A percentile compares a stretch with the other conserved stretches of the same genome.
phyloP scores from a whole-genome alignment of 371 early-diverging fungal species.

The Lichtheimia corymbifera region DNA sequence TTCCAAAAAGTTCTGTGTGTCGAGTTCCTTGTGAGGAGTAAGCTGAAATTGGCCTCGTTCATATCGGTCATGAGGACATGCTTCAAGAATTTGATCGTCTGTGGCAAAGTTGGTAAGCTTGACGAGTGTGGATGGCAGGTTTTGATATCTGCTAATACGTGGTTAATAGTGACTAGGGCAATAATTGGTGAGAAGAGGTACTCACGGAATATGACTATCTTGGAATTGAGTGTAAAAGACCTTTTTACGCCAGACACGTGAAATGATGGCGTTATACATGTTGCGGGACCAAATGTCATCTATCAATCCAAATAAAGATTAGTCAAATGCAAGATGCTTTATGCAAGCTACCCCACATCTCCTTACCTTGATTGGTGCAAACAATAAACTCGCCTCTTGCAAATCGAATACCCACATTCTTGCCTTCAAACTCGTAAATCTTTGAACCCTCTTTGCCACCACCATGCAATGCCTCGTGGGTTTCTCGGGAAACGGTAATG shows the following conservation, averaged over 20 bases:
- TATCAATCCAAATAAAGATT: constrained; percentile 7
- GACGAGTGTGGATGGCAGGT: constrained; percentile 34
- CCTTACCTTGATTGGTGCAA: constrained; percentile 44
- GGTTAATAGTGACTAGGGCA: not conserved
- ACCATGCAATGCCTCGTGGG: constrained; percentile 32
- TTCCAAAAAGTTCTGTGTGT: constrained; percentile 27
- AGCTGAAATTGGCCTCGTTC: constrained; percentile 15
- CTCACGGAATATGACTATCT: constrained; percentile 34
- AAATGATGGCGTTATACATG: constrained; percentile 45
- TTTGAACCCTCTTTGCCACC: constrained; percentile 12
- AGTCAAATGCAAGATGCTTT: not conserved
- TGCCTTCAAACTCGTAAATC: constrained; percentile 48
- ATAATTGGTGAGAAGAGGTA: not conserved
- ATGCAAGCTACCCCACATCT: not conserved
- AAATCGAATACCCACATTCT: constrained; percentile 48
- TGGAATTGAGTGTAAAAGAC: constrained; percentile 46
- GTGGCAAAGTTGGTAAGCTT: constrained; percentile 31
- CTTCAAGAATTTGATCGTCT: constrained; percentile 23
- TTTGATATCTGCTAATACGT: constrained; percentile 20
- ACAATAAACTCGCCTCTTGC: constrained; percentile 48
- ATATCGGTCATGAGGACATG: constrained; percentile 19
- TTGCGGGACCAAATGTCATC: constrained; percentile 50
- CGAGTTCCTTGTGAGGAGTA: constrained; percentile 10
- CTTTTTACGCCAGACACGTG: constrained; percentile 36
- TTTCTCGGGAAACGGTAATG: constrained; percentile 37